phyloP scores from a whole-genome alignment of 2,329 filamentous ascomycete species.

The Alternaria longipes region DNA sequence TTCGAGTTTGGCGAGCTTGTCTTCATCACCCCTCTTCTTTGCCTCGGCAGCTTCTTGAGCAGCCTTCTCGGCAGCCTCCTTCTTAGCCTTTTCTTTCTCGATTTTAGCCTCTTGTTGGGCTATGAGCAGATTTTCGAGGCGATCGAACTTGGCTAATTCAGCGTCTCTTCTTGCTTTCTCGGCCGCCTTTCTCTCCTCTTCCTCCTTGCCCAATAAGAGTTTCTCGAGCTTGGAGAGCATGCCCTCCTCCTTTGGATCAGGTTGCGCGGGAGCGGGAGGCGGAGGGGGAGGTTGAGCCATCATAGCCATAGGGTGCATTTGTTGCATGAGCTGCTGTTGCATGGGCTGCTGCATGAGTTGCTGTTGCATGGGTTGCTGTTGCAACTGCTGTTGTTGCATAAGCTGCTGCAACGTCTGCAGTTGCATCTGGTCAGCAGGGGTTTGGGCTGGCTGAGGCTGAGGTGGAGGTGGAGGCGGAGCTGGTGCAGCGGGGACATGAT shows the following conservation, averaged over 20 bases:
- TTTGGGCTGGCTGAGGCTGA: constrained; percentile 23
- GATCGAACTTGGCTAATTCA: constrained; percentile 48
- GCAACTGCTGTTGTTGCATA: constrained; percentile 13
- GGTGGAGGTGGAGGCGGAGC: constrained; percentile 26
- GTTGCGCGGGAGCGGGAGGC: constrained; percentile 31
- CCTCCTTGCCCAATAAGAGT: constrained; percentile 41
- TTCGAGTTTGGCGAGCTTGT: constrained; percentile 46
- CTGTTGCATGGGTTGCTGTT: constrained; percentile 9
- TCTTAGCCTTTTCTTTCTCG: constrained; percentile 49
- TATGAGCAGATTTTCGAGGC: constrained; percentile 49
- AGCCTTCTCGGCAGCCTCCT: constrained; percentile 45
- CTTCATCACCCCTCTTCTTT: constrained; percentile 50
- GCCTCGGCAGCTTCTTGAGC: constrained; percentile 37
- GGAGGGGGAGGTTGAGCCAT: constrained; percentile 29
- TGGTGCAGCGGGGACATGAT: constrained; percentile 18
- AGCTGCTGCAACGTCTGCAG: constrained; percentile 13
- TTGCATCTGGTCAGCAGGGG: constrained; percentile 17
- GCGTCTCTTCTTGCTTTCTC: constrained; percentile 43
- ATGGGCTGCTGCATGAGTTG: constrained; percentile 17
- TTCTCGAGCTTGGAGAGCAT: constrained; percentile 45
- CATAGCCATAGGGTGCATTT: constrained; percentile 15
- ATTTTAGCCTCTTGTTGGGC: constrained; percentile 48
- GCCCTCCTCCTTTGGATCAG: constrained; percentile 39
- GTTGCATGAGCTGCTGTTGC: constrained; percentile 16
- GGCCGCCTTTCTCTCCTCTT: constrained; percentile 39